Conservation (phyloP, 192 early-diverging fungal species). For the Umbelopsis isabellina region DNA sequence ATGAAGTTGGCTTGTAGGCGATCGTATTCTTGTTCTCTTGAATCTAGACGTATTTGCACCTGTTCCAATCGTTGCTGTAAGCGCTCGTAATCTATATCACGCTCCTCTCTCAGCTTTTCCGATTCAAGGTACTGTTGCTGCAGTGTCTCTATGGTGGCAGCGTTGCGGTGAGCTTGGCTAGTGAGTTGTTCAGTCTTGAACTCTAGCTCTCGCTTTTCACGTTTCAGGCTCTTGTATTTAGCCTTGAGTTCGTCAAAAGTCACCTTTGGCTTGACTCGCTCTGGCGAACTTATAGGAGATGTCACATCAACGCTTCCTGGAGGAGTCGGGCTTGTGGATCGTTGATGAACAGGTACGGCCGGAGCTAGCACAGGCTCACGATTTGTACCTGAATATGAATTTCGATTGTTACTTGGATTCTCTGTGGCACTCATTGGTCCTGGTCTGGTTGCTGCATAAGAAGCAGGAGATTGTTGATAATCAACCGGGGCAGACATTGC, state of each 20-base stretch:
- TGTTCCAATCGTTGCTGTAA: constrained; percentile 7
- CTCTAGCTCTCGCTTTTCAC: constrained; percentile 19
- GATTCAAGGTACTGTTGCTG: neutral
- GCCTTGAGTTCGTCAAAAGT: constrained; percentile 9
- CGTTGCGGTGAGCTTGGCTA: constrained; percentile 12
- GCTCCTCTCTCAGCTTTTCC: constrained; percentile 5
- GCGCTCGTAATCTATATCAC: constrained; percentile 12
- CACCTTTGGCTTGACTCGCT: constrained; percentile 10
- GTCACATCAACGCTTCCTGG: neutral
- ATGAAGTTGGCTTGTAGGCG: constrained; percentile 21
- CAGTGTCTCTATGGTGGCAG: neutral
- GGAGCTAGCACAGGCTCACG: neutral
- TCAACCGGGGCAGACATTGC: constrained; percentile 6
- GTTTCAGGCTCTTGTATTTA: neutral
- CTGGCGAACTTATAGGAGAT: neutral
- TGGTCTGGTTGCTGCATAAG: constrained; percentile 2
- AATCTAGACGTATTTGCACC: constrained; percentile 5
- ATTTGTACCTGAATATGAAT: constrained; percentile 15
- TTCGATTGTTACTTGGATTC: neutral
- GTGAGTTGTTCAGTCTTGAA: neutral
- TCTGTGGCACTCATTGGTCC: neutral
- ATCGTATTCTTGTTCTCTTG: constrained; percentile 20
- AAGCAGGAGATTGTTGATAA: neutral
- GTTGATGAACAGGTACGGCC: constrained; percentile 9
- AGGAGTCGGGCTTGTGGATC: neutral